A percentile compares a stretch with the other conserved stretches of the same genome.
phyloP scores from a whole-genome alignment of 768 basidiomycete genomes.

The Clathrus columnatus region DNA sequence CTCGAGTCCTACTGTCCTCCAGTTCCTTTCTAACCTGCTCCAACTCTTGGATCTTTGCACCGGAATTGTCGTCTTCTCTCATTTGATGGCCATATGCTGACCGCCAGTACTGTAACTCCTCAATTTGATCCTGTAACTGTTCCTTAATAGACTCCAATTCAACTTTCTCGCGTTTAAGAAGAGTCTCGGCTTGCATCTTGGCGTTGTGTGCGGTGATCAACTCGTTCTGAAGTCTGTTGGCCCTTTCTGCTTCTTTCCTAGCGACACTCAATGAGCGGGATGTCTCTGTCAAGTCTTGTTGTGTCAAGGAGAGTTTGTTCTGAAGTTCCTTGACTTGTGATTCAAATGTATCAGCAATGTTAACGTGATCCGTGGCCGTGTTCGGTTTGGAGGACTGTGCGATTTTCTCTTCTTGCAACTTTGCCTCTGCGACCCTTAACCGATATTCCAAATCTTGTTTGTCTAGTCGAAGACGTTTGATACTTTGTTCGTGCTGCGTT shows the following conservation, averaged over 20 bases:
- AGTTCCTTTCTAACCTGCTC: constrained; percentile 17
- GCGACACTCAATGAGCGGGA: constrained; percentile 34
- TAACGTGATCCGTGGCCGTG: constrained; percentile 24
- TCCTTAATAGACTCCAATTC: constrained; percentile 37
- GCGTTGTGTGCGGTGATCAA: constrained; percentile 40
- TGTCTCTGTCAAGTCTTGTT: constrained; percentile 34
- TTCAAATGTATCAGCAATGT: constrained; percentile 27
- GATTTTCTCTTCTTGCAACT: not conserved
- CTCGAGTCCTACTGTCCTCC: constrained; percentile 38
- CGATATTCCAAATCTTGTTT: constrained; percentile 48
- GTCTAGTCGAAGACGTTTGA: constrained; percentile 38
- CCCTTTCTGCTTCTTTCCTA: constrained; percentile 12
- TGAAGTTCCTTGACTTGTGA: constrained; percentile 39
- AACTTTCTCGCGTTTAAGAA: constrained; percentile 38
- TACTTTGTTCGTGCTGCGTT: not conserved
- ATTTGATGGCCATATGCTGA: constrained; percentile 15
- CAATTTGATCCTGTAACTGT: constrained; percentile 45
- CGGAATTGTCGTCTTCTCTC: not conserved
- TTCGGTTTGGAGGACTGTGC: constrained; percentile 1
- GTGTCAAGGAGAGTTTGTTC: constrained; percentile 44
- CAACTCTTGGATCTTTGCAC: not conserved
- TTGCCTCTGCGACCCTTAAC: constrained; percentile 47
- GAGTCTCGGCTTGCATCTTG: constrained; percentile 47
- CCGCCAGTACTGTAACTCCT: constrained; percentile 43
- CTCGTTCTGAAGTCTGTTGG: constrained; percentile 28